Percentiles rank a stretch among this genome's conserved stretches.
Conservation (phyloP, 2,329 filamentous ascomycete species). For the Trichoderma guizhouense region DNA sequence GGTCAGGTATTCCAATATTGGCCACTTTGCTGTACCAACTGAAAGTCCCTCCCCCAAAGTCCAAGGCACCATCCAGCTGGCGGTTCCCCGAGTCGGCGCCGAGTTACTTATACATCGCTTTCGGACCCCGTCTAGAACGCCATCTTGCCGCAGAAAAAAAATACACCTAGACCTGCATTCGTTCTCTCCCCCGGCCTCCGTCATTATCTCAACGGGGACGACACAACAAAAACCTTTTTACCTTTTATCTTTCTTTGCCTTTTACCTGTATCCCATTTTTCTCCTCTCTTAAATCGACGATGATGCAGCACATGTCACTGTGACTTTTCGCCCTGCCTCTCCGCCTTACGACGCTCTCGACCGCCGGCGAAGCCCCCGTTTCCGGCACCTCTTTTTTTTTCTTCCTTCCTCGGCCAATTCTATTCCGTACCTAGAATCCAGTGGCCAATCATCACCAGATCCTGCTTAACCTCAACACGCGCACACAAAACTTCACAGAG, state of each 20-base stretch:
- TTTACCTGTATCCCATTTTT: not conserved
- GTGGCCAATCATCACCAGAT: constrained; percentile 5
- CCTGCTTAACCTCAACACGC: not conserved
- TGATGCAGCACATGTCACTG: constrained; percentile 14
- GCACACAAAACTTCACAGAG: not conserved
- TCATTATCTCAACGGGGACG: not conserved
- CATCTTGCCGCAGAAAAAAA: constrained; percentile 12
- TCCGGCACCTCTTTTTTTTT: not conserved
- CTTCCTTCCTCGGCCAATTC: not conserved
- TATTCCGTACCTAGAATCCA: not conserved
- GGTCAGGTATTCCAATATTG: not conserved
- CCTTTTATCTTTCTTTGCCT: not conserved
- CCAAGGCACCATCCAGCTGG: not conserved
- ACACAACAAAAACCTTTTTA: not conserved
- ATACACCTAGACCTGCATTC: constrained; percentile 9
- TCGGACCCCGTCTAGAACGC: constrained; percentile 14
- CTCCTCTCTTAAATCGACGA: not conserved
- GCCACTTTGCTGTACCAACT: not conserved
- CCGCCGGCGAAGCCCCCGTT: constrained; percentile 12
- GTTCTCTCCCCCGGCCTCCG: not conserved
- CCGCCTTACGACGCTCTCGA: constrained; percentile 14
- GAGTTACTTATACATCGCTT: constrained; percentile 11
- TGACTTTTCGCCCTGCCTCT: constrained; percentile 12
- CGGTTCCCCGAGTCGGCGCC: constrained; percentile 13
- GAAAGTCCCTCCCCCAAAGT: not conserved